Base-by-base conservation (phyloP, 768 basidiomycete species). In the Kwoniella dendrophila region DNA sequence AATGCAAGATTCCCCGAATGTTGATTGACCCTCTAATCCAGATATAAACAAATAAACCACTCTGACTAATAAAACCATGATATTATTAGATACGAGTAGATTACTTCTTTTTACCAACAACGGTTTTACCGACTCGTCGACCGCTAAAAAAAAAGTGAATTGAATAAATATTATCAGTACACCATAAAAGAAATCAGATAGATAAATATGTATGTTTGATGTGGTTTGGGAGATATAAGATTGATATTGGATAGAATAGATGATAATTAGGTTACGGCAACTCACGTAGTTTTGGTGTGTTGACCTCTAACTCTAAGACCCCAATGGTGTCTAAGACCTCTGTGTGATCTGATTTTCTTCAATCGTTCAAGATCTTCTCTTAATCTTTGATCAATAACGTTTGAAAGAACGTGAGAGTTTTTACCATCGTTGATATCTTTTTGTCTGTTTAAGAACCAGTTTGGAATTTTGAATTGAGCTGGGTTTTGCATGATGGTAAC, bases 401-500 rank as follows among this genome's bases (percentile, higher is more conserved):
- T 98, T 62, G 96, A 96, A 57, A 99, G 83, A 58, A 96, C 89
- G 82, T 99, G 96, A 51, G 85, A 87, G 83, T 93, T 88, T 83
- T 97, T 98, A 80, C 96, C 96, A 70, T 98, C 96, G 66, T 91
- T 86, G 56, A 96, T 92, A 79, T 98, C 95, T 81, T 91, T 91
- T 81, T 98, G 96, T 82, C 96, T 91, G 86, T 98, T 99, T 81
- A 98, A 82, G 86, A 99, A 98, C 95, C 95, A 99, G 41, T 87
- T 86, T 18, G 96, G 96, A 80, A 99, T 96, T 85, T 99, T 99
- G 88, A 95, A 99, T 81, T 98, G 95, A 6, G 90, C 89, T 30
- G 96, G 96, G 83, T 94, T 97, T 83, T 98, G 96, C 81, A 99
- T 95, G 82, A 99, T 98, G 62, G 90, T 98, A 70, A 99, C 96